Evolutionary conservation across 179 eudicot species (phyloP), one percentile per base, ranked within the genome.

Genomic region (Amaranthus tricolor): DNA sequence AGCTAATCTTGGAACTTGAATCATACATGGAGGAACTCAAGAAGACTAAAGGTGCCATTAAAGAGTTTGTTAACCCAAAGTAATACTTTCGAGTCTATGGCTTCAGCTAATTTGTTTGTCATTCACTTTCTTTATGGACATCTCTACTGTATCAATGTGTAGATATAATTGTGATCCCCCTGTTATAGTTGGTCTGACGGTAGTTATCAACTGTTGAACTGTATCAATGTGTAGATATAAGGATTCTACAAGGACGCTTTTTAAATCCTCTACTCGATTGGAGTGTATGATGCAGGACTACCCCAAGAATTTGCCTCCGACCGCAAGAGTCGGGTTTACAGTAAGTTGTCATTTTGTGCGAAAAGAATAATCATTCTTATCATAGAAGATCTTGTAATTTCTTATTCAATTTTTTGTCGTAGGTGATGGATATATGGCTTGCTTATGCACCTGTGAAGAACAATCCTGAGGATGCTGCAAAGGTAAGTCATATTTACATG

Each of bases 261-360:
- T 96, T 21, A 96, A 93, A 88, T 96, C 99, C 61, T 89, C 99
- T n/a, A 96, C 97, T 53, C 86, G 99, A 66, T 82, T 96, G 67
- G 98, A 96, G 83, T 96, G 99, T 79, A 93, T 96, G 99, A 95
- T 95, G 98, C 99, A 96, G 86, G 98, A 96, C 82, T 96, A 93
- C 84, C 99, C 99, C 45, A 88, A 89, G 87, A 91, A 98, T 72
- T 79, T 96, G 82, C 91, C 99, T 77, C 91, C 99, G 50, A 88
- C 97, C 20, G 97, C 99, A 53, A 87, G 92, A 78, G 94, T 96
- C 88, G 99, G 98, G 66, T 96, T 95, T 77, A 96, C 99, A 11
- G 98, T 94, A 86, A 82, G 92, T 72, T 60, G 19, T 57, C 70
- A 24, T 56, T 56, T 60, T 70, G 11, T 45, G 40, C n/a, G n/a